Percentiles rank a stretch among this genome's conserved stretches.
Evolutionary conservation across 805 yeast species (phyloP).

Genomic region (Candida piceae): DNA sequence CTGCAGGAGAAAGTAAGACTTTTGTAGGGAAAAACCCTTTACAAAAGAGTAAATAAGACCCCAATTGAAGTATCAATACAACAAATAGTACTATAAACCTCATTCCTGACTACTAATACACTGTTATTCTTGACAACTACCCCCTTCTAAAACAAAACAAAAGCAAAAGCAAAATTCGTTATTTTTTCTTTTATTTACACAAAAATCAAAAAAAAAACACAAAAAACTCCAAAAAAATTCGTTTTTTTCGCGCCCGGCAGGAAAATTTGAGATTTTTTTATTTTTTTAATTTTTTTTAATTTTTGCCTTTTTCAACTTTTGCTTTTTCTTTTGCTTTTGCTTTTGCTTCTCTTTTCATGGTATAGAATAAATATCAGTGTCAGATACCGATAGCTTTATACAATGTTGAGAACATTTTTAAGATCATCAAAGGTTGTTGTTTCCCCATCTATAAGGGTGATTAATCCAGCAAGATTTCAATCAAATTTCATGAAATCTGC

Average conservation of each 20-base stretch:
- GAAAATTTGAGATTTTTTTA: too few relatives aligned
- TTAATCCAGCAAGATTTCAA: conserved; percentile 2
- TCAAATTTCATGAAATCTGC: conserved; percentile 16
- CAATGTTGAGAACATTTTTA: not conserved
- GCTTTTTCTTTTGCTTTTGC: too few relatives aligned
- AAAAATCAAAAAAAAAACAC: not conserved
- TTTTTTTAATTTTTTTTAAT: too few relatives aligned
- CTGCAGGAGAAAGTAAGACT: conserved; percentile 61
- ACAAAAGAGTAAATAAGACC: conserved; percentile 60
- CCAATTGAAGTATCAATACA: conserved; percentile 34
- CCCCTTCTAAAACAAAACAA: not conserved
- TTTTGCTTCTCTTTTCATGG: too few relatives aligned
- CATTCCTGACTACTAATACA: conserved; percentile 2
- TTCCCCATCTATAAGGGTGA: too few relatives aligned
- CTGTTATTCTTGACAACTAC: not conserved
- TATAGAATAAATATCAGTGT: too few relatives aligned
- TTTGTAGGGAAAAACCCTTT: conserved; percentile 93
- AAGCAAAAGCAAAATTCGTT: not conserved
- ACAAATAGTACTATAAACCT: conserved; percentile 14
- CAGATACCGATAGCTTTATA: too few relatives aligned
- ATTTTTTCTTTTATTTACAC: too few relatives aligned
- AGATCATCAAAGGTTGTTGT: not conserved
- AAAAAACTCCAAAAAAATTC: too few relatives aligned
- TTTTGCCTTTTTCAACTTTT: too few relatives aligned
- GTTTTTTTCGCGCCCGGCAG: too few relatives aligned